Base-by-base conservation (phyloP, 345 rosid genomes). In the Salix purpurea region DNA sequence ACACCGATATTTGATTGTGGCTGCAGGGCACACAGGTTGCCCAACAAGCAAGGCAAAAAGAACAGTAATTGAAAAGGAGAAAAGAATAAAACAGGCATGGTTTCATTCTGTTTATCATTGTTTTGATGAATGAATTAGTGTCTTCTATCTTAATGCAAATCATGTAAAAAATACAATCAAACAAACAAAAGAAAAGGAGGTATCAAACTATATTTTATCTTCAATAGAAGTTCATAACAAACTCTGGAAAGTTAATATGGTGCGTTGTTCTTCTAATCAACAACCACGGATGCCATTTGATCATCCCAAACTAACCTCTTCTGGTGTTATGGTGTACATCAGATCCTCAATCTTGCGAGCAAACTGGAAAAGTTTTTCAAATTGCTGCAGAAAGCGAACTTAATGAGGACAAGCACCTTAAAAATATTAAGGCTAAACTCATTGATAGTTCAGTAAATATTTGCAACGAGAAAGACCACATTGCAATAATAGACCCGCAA, bases 301-400 rank as follows among this genome's bases (percentile, higher is more conserved):
- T 54, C 34, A 58, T 52, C 39, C 37, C 71, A 67, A 32, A 79
- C 91, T 77, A 67, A 94, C 99, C 97, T 96, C 99, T 84, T 96
- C 99, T 52, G 97, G 95, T 42, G 95, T 80, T 70, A 96, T 91
- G 23, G 99, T 94, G 85, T 88, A 94, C 98, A 94, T 94, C 76
- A 92, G 80, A 85, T 96, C 97, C 80, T 96, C 97, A 32, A 96
- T 90, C 88, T 85, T 94, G 85, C 89, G 87, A 66, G 95, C 92
- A 87, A 90, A 96, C 88, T 88, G 94, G 84, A 96, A 96, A 79
- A 94, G 94, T 65, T 95, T 88, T 80, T 96, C 99, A 56, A 96
- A 96, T 92, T 94, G 99, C 98, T 93, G 92, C 77, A 81, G 68
- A 56, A 21, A 36, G 23, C 66, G 85, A 78, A 76, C 67, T 69